Percentiles rank a stretch among this genome's conserved stretches.
Evolutionary conservation across 1,284 basidiomycete species (phyloP).

Genomic region (Microbotryum silenes-acaulis): DNA sequence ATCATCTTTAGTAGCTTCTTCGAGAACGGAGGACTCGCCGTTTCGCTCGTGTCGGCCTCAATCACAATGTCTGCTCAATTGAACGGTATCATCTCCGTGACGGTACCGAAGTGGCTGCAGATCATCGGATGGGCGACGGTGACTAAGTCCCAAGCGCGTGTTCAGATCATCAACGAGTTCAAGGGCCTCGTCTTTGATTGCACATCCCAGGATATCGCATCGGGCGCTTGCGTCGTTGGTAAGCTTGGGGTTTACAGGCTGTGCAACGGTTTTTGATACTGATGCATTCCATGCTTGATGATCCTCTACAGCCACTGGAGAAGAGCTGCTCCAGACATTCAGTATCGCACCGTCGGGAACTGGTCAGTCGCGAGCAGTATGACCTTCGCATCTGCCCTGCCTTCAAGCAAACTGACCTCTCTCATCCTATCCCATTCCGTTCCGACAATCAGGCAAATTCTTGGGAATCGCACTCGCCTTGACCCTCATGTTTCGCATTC

Average conservation of each 20-base stretch:
- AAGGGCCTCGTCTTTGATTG: slow-evolving; percentile 42
- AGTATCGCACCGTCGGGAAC: slow-evolving; percentile 8
- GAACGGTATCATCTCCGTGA: slow-evolving; percentile 44
- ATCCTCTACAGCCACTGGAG: slow-evolving; percentile 38
- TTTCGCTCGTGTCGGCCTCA: slow-evolving; percentile 41
- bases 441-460: slow-evolving; percentile 40
- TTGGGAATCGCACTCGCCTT: slow-evolving; percentile 41
- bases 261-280: too few relatives aligned
- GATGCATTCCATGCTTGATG: too few relatives aligned
- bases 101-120: slow-evolving; percentile 42
- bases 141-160: slow-evolving; percentile 37
- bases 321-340: slow-evolving; percentile 39
- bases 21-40: slow-evolving; percentile 35
- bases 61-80: slow-evolving; percentile 38
- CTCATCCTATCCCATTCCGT: slow-evolving; percentile 27
- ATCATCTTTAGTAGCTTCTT: slow-evolving; percentile 36
- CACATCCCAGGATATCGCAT: slow-evolving; percentile 36
- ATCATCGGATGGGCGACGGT: slow-evolving; percentile 40
- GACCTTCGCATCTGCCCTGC: not conserved
- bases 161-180: slow-evolving; percentile 46
- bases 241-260: too few relatives aligned
- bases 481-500: slow-evolving; percentile 15
- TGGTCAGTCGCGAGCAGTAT: slow-evolving; percentile 8
- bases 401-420: not conserved
- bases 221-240: slow-evolving; percentile 41